These are phyloP conservation scores for Camellia sinensis DNA, from an alignment of 148 eudicot genomes.

Conservation along the genomic window DNA sequence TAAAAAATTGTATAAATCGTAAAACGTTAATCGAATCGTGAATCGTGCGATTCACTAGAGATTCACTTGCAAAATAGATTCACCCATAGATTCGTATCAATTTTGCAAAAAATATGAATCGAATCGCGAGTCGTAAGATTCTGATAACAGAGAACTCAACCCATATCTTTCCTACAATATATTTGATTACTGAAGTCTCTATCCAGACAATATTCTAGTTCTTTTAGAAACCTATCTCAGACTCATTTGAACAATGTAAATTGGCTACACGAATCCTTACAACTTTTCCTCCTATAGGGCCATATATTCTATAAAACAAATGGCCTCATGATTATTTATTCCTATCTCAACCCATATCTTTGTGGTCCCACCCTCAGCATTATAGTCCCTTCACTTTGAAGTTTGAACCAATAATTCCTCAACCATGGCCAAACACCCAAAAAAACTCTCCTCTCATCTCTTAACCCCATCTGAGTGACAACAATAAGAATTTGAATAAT, in stretches of 20 bases:
- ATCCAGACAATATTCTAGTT: neutral
- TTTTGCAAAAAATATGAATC: too few species aligned
- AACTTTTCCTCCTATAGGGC: neutral
- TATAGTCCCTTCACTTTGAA: neutral
- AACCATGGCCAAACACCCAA: neutral
- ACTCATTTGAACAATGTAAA: neutral
- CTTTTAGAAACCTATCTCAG: neutral
- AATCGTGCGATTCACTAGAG: too few species aligned
- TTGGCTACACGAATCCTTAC: too few species aligned
- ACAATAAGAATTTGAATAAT: neutral
- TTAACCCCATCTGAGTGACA: neutral
- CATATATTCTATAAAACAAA: neutral
- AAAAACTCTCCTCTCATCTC: neutral
- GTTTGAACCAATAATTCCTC: neutral
- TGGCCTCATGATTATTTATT: neutral
- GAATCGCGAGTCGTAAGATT: too few species aligned
- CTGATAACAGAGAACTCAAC: too few species aligned
- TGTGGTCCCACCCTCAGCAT: neutral
- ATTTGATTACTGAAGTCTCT: slow-evolving; percentile 6
- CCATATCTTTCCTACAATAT: neutral
- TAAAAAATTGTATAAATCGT: too few species aligned
- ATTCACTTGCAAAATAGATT: too few species aligned
- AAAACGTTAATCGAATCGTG: too few species aligned
- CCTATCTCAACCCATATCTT: neutral
- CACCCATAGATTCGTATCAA: too few species aligned